Evolutionary conservation across 2,329 filamentous ascomycete genomes (phyloP).

Genomic region (Curvularia sp.): DNA sequence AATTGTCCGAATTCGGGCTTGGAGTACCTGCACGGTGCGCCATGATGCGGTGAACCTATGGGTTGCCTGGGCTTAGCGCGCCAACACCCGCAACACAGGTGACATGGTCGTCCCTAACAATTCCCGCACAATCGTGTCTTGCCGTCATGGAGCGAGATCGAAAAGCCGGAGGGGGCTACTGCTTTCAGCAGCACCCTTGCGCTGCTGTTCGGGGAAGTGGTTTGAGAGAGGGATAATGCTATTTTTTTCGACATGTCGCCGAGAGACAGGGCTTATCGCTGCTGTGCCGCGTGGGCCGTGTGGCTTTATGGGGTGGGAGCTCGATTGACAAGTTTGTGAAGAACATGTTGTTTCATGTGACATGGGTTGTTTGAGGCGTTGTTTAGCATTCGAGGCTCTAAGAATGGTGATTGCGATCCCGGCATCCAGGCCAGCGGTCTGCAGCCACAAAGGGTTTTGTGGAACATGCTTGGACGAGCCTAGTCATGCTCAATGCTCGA

Average conservation of each 20-base stretch:
- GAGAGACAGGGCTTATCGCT: conserved; percentile 9
- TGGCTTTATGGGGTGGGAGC: conserved; percentile 9
- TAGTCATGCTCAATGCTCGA: conserved; percentile 42
- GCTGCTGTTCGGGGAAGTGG: too few relatives aligned
- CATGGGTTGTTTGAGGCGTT: conserved; percentile 6
- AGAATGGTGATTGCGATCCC: conserved; percentile 1
- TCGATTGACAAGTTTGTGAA: background rate
- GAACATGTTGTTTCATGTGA: conserved; percentile 2
- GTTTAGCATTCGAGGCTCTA: conserved; percentile 10
- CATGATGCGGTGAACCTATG: conserved; percentile 10
- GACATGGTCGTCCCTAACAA: conserved; percentile 17
- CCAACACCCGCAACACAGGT: conserved; percentile 2
- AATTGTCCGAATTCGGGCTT: conserved; percentile 12
- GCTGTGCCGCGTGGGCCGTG: conserved; percentile 13
- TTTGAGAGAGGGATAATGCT: background rate
- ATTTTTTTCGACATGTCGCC: conserved; percentile 9
- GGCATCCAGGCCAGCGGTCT: conserved; percentile 16
- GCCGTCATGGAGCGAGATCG: conserved; percentile 11
- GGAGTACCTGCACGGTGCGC: conserved; percentile 10
- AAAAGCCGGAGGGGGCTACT: conserved; percentile 7
- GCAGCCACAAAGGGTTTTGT: conserved; percentile 15
- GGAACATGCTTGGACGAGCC: conserved; percentile 14
- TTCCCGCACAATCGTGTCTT: conserved; percentile 14
- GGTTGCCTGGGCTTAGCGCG: conserved; percentile 8
- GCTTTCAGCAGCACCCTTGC: conserved; percentile 6